Percentiles rank a stretch among this genome's conserved stretches.
Evolutionary conservation across 106 monocot genomes (phyloP).

Genomic region (Cymbidium sinense): DNA sequence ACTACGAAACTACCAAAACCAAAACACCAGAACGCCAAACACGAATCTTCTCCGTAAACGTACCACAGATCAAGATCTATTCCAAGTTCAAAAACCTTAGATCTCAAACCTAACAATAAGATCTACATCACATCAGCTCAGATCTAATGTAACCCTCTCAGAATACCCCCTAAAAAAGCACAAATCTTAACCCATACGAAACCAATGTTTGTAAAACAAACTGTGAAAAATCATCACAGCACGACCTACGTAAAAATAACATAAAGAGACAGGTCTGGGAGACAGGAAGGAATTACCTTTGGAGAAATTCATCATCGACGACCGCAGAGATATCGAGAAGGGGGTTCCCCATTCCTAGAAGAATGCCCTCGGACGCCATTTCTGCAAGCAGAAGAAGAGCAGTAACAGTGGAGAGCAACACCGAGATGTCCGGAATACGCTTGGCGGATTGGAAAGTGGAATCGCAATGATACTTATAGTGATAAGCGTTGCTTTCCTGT

Average conservation of each 20-base stretch:
- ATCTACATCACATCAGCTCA: neutral
- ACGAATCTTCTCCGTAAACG: neutral
- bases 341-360: slow-evolving; percentile 88
- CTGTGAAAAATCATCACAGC: neutral
- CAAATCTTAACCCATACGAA: no score
- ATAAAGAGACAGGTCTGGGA: neutral
- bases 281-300: slow-evolving; percentile 28
- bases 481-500: neutral
- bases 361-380: slow-evolving; percentile 68
- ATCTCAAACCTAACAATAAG: neutral
- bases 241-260: neutral
- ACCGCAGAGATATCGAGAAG: slow-evolving; percentile 88
- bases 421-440: neutral
- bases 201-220: neutral
- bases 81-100: neutral
- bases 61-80: neutral
- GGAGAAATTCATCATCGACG: slow-evolving; percentile 80
- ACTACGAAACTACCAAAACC: no score
- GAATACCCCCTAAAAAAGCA: no score
- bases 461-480: neutral
- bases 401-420: neutral
- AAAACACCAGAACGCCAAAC: no score
- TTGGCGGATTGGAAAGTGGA: neutral
- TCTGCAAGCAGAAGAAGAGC: neutral
- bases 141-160: neutral